phyloP scores from a whole-genome alignment of 257 asterid genomes.

The Lycium ferocissimum region DNA sequence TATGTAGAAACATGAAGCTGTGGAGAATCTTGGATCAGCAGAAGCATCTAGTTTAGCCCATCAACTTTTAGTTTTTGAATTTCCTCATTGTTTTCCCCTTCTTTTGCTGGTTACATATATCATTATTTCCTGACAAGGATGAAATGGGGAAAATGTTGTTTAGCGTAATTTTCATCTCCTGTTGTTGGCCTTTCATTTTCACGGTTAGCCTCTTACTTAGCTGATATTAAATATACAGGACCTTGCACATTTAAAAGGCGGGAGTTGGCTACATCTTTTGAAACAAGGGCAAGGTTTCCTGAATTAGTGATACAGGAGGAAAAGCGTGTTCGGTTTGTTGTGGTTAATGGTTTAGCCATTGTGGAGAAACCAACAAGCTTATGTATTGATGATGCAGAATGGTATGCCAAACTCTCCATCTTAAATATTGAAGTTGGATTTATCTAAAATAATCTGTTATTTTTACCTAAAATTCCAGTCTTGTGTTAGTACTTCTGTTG shows the following conservation, averaged over 20 bases:
- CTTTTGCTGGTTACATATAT: slow-evolving; percentile 12
- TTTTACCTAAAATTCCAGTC: neutral
- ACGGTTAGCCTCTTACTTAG: neutral
- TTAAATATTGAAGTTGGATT: neutral
- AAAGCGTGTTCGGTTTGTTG: slow-evolving; percentile 98
- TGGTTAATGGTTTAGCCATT: slow-evolving; percentile 88
- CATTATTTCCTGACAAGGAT: neutral
- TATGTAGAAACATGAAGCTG: slow-evolving; percentile 13
- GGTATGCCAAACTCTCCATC: slow-evolving; percentile 54
- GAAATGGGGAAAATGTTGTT: neutral
- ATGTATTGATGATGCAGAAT: slow-evolving; percentile 75
- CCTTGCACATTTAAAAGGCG: slow-evolving; percentile 77
- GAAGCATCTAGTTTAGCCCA: slow-evolving; percentile 24
- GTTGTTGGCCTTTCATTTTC: slow-evolving; percentile 1
- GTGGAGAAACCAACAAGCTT: slow-evolving; percentile 84
- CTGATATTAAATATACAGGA: slow-evolving; percentile 51
- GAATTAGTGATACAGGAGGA: slow-evolving; percentile 96
- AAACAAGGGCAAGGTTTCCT: slow-evolving; percentile 95
- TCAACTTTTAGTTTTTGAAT: neutral
- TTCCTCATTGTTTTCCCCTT: neutral
- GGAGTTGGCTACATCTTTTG: slow-evolving; percentile 94
- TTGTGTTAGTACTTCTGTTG: slow-evolving; percentile 4
- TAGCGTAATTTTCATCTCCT: neutral
- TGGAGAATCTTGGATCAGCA: neutral
- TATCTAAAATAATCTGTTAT: neutral